Percentiles rank a stretch among this genome's conserved stretches.
Conservation (phyloP, 441 rosid genomes). For the Flueggea neowawraea region DNA sequence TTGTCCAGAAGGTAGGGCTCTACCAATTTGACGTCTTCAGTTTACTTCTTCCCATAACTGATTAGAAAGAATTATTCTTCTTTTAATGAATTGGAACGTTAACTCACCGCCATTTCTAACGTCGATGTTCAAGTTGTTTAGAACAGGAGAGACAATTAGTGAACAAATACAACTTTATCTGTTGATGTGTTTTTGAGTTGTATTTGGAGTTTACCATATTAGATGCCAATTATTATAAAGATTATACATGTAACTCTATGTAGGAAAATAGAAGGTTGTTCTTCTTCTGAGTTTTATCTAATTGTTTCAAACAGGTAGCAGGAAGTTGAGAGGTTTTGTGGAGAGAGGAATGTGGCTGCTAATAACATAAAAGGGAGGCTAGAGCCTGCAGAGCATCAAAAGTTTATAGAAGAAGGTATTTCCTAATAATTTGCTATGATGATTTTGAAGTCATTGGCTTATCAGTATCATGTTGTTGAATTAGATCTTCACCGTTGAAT, state of each 20-base stretch:
- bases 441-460: background rate
- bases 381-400: constrained; percentile 72
- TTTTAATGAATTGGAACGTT: constrained; percentile 5
- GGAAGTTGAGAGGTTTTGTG: constrained; percentile 77
- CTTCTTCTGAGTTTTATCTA: constrained; percentile 51
- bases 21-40: no score
- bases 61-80: no score
- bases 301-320: constrained; percentile 34
- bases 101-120: background rate
- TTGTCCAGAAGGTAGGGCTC: constrained; percentile 69
- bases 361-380: constrained; percentile 93
- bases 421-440: background rate
- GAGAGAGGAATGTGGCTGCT: constrained; percentile 81
- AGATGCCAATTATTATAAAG: no score
- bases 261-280: background rate
- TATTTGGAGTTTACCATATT: no score
- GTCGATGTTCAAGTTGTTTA: background rate
- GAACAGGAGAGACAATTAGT: background rate
- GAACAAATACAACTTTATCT: no score
- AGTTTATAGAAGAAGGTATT: constrained; percentile 78
- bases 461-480: no score
- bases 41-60: no score
- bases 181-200: no score
- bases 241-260: no score
- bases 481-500: no score